A percentile compares a stretch with the other conserved stretches of the same genome.
Evolutionary conservation across 1,284 basidiomycete genomes (phyloP).

Genomic region (Melampsora larici-populina): DNA sequence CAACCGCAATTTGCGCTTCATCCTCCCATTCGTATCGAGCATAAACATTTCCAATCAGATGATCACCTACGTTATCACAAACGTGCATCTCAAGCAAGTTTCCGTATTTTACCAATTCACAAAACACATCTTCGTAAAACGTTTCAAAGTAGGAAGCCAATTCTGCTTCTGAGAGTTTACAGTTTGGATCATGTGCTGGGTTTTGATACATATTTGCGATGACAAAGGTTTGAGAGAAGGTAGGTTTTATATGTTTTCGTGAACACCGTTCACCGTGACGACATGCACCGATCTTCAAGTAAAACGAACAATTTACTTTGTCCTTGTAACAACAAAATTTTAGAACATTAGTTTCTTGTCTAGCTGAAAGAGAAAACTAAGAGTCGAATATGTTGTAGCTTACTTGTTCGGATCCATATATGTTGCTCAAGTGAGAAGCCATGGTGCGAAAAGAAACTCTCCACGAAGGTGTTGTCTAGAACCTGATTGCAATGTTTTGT

Average conservation of each 20-base stretch:
- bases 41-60: conserved; percentile 97
- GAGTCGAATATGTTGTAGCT: neutral
- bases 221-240: conserved; percentile 94
- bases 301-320: conserved; percentile 90
- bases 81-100: conserved; percentile 94
- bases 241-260: conserved; percentile 93
- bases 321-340: conserved; percentile 65
- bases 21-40: conserved; percentile 98
- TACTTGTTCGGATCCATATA: conserved; percentile 65
- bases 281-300: conserved; percentile 95
- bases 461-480: no score
- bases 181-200: conserved; percentile 83
- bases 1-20: conserved; percentile 88
- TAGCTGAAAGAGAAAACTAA: conserved; percentile 9
- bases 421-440: conserved; percentile 72
- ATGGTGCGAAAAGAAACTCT: conserved; percentile 51
- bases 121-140: conserved; percentile 71
- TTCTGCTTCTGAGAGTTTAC: conserved; percentile 78
- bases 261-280: conserved; percentile 94
- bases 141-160: conserved; percentile 93
- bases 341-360: neutral
- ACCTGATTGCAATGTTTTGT: no score
- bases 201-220: conserved; percentile 99
- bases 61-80: conserved; percentile 98
- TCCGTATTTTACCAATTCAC: conserved; percentile 87